Evolutionary conservation across 345 rosid species (phyloP), one percentile per base, ranked within the genome.

Genomic region (Salix udensis): DNA sequence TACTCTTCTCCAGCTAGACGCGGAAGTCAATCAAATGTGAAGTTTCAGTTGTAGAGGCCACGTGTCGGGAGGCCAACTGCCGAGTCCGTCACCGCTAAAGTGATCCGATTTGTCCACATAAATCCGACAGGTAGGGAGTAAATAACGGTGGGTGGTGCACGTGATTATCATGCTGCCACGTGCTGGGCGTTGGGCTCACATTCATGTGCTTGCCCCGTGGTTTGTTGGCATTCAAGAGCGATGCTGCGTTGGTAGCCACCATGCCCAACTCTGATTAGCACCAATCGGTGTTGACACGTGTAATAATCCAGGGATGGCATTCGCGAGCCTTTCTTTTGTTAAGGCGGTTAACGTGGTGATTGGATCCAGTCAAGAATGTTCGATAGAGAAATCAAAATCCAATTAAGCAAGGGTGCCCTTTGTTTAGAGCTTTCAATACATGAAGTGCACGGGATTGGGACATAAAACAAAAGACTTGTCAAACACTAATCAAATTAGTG

Each of bases 301-400:
- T 34, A 2, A 15, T 18, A n/a, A 58, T 16, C 24, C 15, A 24
- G 36, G 4, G 39, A 78, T 34, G 71, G 60, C 34, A 14, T 48
- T 34, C 44, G 50, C 65, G 2, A 66, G 37, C 34, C 4, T 36
- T 23, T 14, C 0, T 40, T 28, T 66, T 31, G 34, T 31, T 1
- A 68, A 55, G 44, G 65, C 86, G 80, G 78, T 36, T 68, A 78
- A 82, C 82, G 71, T 79, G 86, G 86, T 19, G 74, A 53, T 26
- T 13, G 42, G 52, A 46, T 76, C 80, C 36, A 71, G n/a, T 11
- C 5, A 42, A 8, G 28, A 24, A n/a, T 55, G 62, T 9, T n/a
- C 5, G 1, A 23, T 3, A 11, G 28, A 23, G 13, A 4, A 24
- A n/a, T 55, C 26, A 3, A 55, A n/a, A 55, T n/a, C 62, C 14